A percentile compares a stretch with the other conserved stretches of the same genome.
Evolutionary conservation across 2,329 filamentous ascomycete species (phyloP).

Genomic region (Coniella lustricola): DNA sequence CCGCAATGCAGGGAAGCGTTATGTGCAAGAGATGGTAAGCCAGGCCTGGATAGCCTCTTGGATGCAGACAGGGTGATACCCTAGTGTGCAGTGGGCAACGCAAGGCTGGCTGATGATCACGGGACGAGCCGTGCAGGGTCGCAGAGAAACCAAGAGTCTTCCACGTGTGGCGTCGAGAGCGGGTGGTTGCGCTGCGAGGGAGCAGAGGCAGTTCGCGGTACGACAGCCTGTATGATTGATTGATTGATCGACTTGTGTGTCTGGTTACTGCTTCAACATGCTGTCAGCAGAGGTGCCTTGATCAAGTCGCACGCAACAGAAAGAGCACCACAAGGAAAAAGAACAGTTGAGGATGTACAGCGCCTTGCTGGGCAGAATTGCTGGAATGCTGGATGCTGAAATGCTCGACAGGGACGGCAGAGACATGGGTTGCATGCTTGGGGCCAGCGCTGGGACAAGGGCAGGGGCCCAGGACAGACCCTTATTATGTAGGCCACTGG

Average conservation of each 20-base stretch:
- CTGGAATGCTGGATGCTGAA: not conserved
- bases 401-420: not conserved
- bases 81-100: conserved; percentile 3
- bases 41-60: conserved; percentile 13
- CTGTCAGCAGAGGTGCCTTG: not conserved
- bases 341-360: not conserved
- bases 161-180: too few species aligned
- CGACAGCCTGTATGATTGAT: not conserved
- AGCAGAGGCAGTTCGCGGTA: not conserved
- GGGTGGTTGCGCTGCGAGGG: not conserved
- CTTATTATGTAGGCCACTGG: conserved; percentile 1
- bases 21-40: conserved; percentile 11
- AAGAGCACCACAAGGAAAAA: not conserved
- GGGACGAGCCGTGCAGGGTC: conserved; percentile 2
- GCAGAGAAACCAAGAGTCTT: not conserved
- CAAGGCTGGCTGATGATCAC: not conserved
- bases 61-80: conserved; percentile 13
- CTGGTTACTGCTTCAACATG: not conserved
- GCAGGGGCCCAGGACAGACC: conserved; percentile 2
- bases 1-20: conserved; percentile 13
- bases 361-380: not conserved
- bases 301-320: not conserved
- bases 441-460: not conserved
- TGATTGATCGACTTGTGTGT: too few species aligned
- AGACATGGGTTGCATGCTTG: conserved; percentile 5